Evolutionary conservation across 169 alveolate species (phyloP), one percentile per base, ranked within the genome.

Genomic region (Cryptosporidium meleagridis): DNA sequence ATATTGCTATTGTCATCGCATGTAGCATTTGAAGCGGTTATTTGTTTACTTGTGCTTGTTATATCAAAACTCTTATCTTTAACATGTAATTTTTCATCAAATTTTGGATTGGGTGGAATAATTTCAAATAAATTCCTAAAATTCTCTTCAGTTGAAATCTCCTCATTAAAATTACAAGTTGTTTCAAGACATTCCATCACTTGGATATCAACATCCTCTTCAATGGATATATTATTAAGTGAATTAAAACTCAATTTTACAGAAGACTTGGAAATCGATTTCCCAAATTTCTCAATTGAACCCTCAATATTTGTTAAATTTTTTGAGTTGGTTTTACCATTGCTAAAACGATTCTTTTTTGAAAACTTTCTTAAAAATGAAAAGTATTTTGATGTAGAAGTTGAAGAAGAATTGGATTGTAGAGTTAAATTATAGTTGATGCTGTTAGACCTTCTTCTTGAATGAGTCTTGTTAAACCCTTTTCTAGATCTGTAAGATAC

Each of bases 201-300:
- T 31, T 31, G 23, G 41, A 55, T 73, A 59, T 53, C 39, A 10
- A 41, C 71, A 73, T 73, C 61, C 37, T 73, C 86, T 29, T 72
- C 23, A 58, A 73, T 73, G 71, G 35, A 53, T 21, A 73, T 73
- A 33, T 59, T 55, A 58, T 73, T 52, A 18, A 73, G 70, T 53
- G 86, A 73, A 39, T 48, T 21, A 39, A 73, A 55, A 14, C 58
- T 73, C 59, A n/a, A 21, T n/a, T 58, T 55, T 37, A 53, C 16
- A 12, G 86, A 55, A 59, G 86, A 18, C 26, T 37, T 73, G 0
- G 37, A 37, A 41, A 21, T 21, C 18, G 31, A 44, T 70, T n/a
- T 45, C 1, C 29, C 33, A 31, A 33, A 65, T 65, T 31, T 29
- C 21, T 65, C 51, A 33, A 33, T 65, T 31, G 44, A 31, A 14